Conservation (phyloP, 371 early-diverging fungal species). For the Thermomucor indicae-seudaticae region DNA sequence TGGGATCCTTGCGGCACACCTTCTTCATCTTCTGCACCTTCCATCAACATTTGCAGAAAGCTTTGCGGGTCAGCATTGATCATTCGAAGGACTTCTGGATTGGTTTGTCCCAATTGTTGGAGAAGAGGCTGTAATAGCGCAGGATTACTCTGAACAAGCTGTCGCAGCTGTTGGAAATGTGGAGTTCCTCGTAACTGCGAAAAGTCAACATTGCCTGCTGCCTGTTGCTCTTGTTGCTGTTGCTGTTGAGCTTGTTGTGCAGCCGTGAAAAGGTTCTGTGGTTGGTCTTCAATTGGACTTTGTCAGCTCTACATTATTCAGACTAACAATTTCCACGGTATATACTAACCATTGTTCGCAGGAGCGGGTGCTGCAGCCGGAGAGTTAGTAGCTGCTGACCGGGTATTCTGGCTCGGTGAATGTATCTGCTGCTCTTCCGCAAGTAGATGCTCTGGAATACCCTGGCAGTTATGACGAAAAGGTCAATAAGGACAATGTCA, state of each 20-base stretch:
- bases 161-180: slow-evolving; percentile 90
- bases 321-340: neutral
- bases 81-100: slow-evolving; percentile 82
- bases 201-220: slow-evolving; percentile 42
- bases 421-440: slow-evolving; percentile 4
- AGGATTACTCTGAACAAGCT: slow-evolving; percentile 85
- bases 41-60: slow-evolving; percentile 77
- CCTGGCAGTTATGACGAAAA: slow-evolving; percentile 26
- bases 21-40: slow-evolving; percentile 55
- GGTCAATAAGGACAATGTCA: no score
- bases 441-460: slow-evolving; percentile 46
- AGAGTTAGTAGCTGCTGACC: no score
- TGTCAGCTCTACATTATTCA: neutral
- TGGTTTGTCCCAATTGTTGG: slow-evolving; percentile 75
- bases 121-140: slow-evolving; percentile 84
- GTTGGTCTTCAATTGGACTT: slow-evolving; percentile 19
- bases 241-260: slow-evolving; percentile 43
- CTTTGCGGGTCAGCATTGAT: slow-evolving; percentile 77
- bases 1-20: slow-evolving; percentile 45
- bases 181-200: slow-evolving; percentile 70
- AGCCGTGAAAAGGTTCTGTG: slow-evolving; percentile 56
- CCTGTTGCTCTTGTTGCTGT: slow-evolving; percentile 30
- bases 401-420: neutral
- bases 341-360: neutral
- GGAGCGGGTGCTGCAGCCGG: slow-evolving; percentile 2